Base-by-base conservation (phyloP, 1,284 basidiomycete species). In the Vanrija pseudolonga region DNA sequence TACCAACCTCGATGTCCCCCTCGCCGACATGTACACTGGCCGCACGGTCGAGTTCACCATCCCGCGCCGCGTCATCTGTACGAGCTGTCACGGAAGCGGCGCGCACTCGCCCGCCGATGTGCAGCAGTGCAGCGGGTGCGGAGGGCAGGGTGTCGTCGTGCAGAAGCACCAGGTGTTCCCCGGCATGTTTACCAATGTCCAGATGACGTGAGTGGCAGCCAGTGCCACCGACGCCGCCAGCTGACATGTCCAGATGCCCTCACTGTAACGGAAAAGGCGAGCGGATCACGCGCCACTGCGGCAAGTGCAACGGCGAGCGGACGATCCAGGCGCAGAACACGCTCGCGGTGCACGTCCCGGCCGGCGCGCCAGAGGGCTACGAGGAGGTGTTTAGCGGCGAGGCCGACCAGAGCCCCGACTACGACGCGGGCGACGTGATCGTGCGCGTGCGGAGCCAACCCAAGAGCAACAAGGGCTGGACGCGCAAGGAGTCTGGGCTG, bases 131-230 rank as follows among this genome's bases (percentile, higher is more conserved):
- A 72, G 81, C 4, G 81, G 82, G 11, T 97, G 93, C 70, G 81
- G 83, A 45, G 93, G 93, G n/a, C 80, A 85, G 53, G 93, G 93
- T 40, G 82, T 93, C 53, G 86, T 88, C 66, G 75, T 95, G 26
- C 83, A 87, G 53, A 87, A 90, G 53, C 91, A 95, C 72, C 93
- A 93, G 79, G 89, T 97, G 61, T 92, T 94, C 80, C 91, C 92
- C 1, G 91, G 91, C 20, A 94, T 95, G 91, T 89, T 87, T 66
- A 88, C 72, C 17, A 76, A 77, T 53, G 69, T 76, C 11, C 74
- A 77, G 62, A 69, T 74, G 65, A 61, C 65, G 72, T 77, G 58
- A 65, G 76, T 72, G 15, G 12, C 22, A 0, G 17, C 17, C 6
- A 17, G 39, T 6, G 18, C 2, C 7, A 17, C 12, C 15, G n/a